Evolutionary conservation across 768 basidiomycete genomes (phyloP), one percentile per base, ranked within the genome.

Genomic region (Collybiopsis luxurians): DNA sequence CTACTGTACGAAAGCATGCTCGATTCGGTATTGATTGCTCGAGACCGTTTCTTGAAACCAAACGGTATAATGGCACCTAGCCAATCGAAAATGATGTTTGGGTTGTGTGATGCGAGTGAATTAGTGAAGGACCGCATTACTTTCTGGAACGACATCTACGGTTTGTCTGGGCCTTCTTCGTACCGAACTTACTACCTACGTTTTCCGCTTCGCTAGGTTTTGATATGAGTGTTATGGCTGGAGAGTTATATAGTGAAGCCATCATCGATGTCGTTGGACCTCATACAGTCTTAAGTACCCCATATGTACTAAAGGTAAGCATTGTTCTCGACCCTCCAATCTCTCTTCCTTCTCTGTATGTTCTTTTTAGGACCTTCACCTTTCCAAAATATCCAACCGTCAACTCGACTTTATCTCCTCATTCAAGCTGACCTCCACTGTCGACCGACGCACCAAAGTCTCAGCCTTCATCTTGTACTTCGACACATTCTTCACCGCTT

Each of bases 1-100:
- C 75, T 93, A 23, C 80, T 98, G 21, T 98, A 98, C 70, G 96
- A 99, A 71, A 92, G 90, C 42, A 98, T 99, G 96, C 82, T 98
- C 31, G 96, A 98, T 70, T 96, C 95, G 1, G 96, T 99, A 17
- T 75, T 99, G 19, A 73, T 76, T 59, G 96, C 96, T 0, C 81
- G 96, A 17, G 94, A 98, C 69, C 81, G 88, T 21, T 98, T 93
- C 73, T 77, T 98, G 30, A 75, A 76, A 47, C 82, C 86, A 0
- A 71, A 67, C 0, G 81, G 95, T 1, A 73, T 97, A 24, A 88
- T 98, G 87, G 93, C 90, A 1, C 95, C 96, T 0, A 92, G 89
- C 61, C 92, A 98, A 62, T 90, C 86, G 60, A 79, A 84, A 65
- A 90, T 98, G 75, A 82, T 90, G 76, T 71, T 98, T n/a, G 84